These are phyloP conservation scores for Saturnispora hagleri DNA, from an alignment of 805 yeast genomes.

Conservation along the genomic window DNA sequence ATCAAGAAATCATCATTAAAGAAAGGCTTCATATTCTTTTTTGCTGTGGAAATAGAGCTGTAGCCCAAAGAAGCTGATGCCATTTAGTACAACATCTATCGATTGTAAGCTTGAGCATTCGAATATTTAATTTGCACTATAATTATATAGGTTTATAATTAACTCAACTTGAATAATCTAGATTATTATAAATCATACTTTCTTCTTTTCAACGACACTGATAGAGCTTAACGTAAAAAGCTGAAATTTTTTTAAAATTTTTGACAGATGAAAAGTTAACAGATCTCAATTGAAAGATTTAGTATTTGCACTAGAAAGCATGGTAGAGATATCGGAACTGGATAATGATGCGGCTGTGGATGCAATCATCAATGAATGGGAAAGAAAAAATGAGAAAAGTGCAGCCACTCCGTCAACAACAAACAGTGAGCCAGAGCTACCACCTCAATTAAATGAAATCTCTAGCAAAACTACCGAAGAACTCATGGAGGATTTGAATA, in stretches of 20 bases:
- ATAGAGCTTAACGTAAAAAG: no score
- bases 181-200: background rate
- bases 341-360: constrained; percentile 16
- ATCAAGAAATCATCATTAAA: no score
- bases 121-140: no score
- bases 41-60: no score
- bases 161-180: no score
- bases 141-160: no score
- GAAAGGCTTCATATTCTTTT: no score
- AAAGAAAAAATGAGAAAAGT: constrained; percentile 10
- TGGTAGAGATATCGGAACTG: constrained; percentile 26
- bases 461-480: constrained; percentile 64
- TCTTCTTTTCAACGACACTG: background rate
- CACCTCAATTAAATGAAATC: constrained; percentile 69
- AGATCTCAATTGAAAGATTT: background rate
- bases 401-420: constrained; percentile 13
- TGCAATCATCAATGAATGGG: constrained; percentile 26
- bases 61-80: no score
- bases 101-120: no score
- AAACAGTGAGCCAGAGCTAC: constrained; percentile 62
- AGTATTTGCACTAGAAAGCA: constrained; percentile 2
- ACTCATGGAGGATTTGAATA: constrained; percentile 65
- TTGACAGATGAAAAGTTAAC: background rate
- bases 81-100: no score
- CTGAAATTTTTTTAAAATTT: background rate